Base-by-base conservation (phyloP, 352 stramenopile genomes). In the Pythium periplocum region DNA sequence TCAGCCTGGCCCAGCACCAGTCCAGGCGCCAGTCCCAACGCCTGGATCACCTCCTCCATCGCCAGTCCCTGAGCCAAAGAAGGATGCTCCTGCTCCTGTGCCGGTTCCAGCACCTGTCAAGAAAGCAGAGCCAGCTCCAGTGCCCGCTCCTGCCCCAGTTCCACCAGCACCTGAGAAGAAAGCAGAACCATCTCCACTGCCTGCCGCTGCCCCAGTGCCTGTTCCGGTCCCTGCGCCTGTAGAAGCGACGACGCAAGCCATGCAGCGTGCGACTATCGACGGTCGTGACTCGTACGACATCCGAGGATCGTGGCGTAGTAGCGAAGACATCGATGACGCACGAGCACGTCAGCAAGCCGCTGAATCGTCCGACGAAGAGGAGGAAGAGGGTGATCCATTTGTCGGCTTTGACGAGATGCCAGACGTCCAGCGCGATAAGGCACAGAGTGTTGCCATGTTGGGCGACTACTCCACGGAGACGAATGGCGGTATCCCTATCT, bases 391-490 rank as follows among this genome's bases (percentile, higher is more conserved):
- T 26, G 17, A 26, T 26, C 17, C 17, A 26, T 26, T 26, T 26
- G 17, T 26, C 17, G 17, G 17, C 17, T 26, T 26, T 12, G 38
- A 42, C 38, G 38, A 42, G 38, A 8, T 42, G 7, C 7, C 7
- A 8, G 38, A 8, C 38, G 12, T 42, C 12, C 65, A 66, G 52
- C 73, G 66, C 2, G 56, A 77, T 42, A 76, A 87, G 55, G 83
- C 65, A 37, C 82, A 78, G 55, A 88, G 73, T 10, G 77, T 86
- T 39, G 69, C 79, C 35, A 87, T 90, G 79, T 70, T 88, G 3
- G 77, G 77, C 10, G 69, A 90, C 61, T 88, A 75, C 55, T 88
- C 79, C 33, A 82, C 70, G 34, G 62, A 85, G 58, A 84, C 79
- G 4, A 64, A 72, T 55, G 72, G 62, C 6, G 17, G 17, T 26